These are phyloP conservation scores for Punctularia strigosozonata DNA, from an alignment of 768 basidiomycete species.

Conservation along the genomic window DNA sequence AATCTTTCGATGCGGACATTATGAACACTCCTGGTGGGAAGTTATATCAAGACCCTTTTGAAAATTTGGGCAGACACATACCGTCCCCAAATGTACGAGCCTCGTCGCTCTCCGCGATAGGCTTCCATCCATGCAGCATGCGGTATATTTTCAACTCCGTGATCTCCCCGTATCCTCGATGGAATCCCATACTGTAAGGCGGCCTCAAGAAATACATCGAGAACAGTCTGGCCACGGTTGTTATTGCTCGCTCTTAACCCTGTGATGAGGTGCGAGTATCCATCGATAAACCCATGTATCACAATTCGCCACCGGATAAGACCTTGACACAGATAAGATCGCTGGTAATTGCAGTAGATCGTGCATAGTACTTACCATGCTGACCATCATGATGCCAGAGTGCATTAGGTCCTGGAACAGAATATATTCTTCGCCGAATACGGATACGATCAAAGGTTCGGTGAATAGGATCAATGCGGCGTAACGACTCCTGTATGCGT, in stretches of 20 bases:
- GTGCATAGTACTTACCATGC: constrained; percentile 13
- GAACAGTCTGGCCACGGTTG: constrained; percentile 27
- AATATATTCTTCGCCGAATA: constrained; percentile 18
- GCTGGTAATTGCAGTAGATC: no score
- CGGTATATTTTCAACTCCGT: constrained; percentile 23
- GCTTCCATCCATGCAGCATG: constrained; percentile 25
- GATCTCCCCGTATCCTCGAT: constrained; percentile 12
- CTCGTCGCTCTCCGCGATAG: constrained; percentile 16
- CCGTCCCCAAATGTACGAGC: constrained; percentile 18
- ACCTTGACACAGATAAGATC: no score
- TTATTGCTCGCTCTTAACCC: constrained; percentile 26
- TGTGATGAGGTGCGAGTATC: constrained; percentile 23
- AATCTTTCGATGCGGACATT: constrained; percentile 17
- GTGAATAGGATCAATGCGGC: constrained; percentile 12
- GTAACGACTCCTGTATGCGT: constrained; percentile 12
- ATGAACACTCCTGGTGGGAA: constrained; percentile 10
- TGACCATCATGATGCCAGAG: constrained; percentile 29
- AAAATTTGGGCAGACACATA: constrained; percentile 2
- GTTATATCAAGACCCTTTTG: background rate
- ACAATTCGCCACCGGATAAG: constrained; percentile 25
- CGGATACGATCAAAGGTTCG: constrained; percentile 14
- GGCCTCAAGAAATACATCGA: constrained; percentile 20
- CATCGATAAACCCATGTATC: constrained; percentile 31
- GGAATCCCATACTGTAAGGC: constrained; percentile 18
- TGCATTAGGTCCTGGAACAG: constrained; percentile 23